Percentiles rank a stretch among this genome's conserved stretches.
phyloP scores from a whole-genome alignment of 1,139 yeast genomes.

The Kodamaea alishanica region DNA sequence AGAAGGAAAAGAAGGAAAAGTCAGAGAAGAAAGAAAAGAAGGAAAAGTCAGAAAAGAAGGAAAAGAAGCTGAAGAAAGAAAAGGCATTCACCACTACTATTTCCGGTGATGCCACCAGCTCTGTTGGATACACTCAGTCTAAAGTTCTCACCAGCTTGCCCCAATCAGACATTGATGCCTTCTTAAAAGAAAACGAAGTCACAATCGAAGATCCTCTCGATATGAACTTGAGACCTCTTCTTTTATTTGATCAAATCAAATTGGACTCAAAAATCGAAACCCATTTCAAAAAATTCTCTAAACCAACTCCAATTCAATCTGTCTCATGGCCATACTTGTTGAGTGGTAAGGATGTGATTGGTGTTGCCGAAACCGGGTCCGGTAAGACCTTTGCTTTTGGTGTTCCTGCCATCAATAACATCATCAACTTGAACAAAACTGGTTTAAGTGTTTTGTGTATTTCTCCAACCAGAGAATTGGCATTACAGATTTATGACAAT shows the following conservation, averaged over 20 bases:
- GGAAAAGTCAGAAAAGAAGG: conserved; percentile 16
- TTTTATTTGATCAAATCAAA: conserved; percentile 60
- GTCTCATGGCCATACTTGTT: conserved; percentile 93
- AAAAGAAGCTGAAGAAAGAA: conserved; percentile 14
- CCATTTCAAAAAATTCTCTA: conserved; percentile 66
- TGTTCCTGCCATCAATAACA: conserved; percentile 87
- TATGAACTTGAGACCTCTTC: conserved; percentile 58
- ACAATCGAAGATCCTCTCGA: conserved; percentile 68
- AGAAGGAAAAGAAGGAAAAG: conserved; percentile 43
- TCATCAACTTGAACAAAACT: conserved; percentile 40
- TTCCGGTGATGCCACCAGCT: conserved; percentile 12
- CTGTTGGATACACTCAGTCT: conserved; percentile 29
- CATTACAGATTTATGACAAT: conserved; percentile 89
- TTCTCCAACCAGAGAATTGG: conserved; percentile 96
- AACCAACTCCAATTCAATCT: conserved; percentile 97
- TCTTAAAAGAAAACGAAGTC: conserved; percentile 69
- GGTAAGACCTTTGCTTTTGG: conserved; percentile 98
- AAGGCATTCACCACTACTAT: conserved; percentile 11
- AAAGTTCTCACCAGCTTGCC: conserved; percentile 31
- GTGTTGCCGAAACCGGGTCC: conserved; percentile 98
- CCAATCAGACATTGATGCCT: conserved; percentile 56
- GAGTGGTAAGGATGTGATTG: conserved; percentile 80
- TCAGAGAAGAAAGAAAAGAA: conserved; percentile 34
- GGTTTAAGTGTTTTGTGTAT: conserved; percentile 78
- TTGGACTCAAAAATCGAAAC: conserved; percentile 55